Conservation (phyloP, 139 green algal species). For the Chlorella sp. region DNA sequence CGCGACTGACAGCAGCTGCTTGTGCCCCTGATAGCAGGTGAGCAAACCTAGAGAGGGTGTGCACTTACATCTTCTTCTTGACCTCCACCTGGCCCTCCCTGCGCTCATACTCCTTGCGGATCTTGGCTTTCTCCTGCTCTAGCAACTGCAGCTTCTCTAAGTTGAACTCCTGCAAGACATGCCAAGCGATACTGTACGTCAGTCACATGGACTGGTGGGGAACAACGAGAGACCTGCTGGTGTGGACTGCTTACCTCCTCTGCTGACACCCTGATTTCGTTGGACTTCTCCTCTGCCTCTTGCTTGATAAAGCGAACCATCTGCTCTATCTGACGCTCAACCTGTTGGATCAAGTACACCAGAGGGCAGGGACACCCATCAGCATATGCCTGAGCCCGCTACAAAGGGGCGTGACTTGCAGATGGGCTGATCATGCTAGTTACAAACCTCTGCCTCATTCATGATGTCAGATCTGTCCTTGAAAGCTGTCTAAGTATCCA, state of each 20-base stretch:
- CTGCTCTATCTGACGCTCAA: slow-evolving; percentile 83
- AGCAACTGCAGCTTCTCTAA: slow-evolving; percentile 96
- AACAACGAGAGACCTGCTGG: slow-evolving; percentile 19
- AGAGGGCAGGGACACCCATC: too few species aligned
- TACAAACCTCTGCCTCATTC: too few species aligned
- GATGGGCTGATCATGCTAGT: too few species aligned
- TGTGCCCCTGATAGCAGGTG: too few species aligned
- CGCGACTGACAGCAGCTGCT: too few species aligned
- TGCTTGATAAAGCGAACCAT: slow-evolving; percentile 98
- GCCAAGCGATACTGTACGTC: neutral
- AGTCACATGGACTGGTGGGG: neutral
- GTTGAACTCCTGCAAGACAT: slow-evolving; percentile 88
- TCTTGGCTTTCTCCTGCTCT: slow-evolving; percentile 92
- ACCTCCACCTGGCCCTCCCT: slow-evolving; percentile 87
- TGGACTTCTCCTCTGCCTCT: slow-evolving; percentile 97
- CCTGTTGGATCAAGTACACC: too few species aligned
- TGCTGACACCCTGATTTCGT: slow-evolving; percentile 91
- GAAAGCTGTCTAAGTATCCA: too few species aligned
- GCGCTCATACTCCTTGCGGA: slow-evolving; percentile 93
- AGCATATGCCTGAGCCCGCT: too few species aligned
- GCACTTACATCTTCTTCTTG: slow-evolving; percentile 96
- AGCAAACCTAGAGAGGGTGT: neutral
- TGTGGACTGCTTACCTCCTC: too few species aligned
- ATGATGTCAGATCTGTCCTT: too few species aligned
- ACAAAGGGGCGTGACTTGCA: too few species aligned